Percentiles rank a stretch among this genome's conserved stretches.
Conservation (phyloP, 1,284 basidiomycete genomes). For the Apiotrichum gracile region DNA sequence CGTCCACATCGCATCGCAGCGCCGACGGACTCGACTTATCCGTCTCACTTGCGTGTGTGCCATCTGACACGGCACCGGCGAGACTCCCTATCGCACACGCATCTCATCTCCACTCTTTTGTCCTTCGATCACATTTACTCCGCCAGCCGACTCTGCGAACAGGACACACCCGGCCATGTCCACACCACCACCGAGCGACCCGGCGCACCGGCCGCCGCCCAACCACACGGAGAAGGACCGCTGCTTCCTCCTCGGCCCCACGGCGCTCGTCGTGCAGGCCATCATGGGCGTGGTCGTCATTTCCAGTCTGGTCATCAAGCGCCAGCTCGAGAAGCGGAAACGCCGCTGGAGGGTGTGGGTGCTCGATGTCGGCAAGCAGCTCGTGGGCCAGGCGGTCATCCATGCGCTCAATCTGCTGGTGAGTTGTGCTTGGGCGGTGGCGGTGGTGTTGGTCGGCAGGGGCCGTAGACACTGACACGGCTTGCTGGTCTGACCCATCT, state of each 20-base stretch:
- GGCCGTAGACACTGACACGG: no score
- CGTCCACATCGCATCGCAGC: no score
- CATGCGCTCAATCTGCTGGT: conserved; percentile 81
- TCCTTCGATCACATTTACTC: no score
- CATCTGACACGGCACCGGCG: no score
- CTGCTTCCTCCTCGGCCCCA: conserved; percentile 50
- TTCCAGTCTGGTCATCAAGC: conserved; percentile 76
- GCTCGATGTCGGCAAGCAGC: conserved; percentile 86
- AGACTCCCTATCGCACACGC: not conserved
- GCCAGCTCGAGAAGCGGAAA: conserved; percentile 76
- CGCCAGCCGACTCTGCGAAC: not conserved
- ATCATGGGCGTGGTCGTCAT: conserved; percentile 78
- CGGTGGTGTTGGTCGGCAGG: no score
- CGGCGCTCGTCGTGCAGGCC: conserved; percentile 46
- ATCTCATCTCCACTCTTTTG: no score
- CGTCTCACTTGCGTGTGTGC: no score
- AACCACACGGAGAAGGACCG: conserved; percentile 46
- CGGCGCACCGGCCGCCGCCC: conserved; percentile 25
- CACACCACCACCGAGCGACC: conserved; percentile 41
- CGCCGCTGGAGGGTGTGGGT: conserved; percentile 87
- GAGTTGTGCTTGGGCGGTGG: no score
- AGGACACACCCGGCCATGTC: not conserved
- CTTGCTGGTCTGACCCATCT: no score
- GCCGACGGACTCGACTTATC: no score
- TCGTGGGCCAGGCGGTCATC: conserved; percentile 84